These are phyloP conservation scores for Magnaporthiopsis incrustans DNA, from an alignment of 2,329 filamentous ascomycete species.

Conservation along the genomic window DNA sequence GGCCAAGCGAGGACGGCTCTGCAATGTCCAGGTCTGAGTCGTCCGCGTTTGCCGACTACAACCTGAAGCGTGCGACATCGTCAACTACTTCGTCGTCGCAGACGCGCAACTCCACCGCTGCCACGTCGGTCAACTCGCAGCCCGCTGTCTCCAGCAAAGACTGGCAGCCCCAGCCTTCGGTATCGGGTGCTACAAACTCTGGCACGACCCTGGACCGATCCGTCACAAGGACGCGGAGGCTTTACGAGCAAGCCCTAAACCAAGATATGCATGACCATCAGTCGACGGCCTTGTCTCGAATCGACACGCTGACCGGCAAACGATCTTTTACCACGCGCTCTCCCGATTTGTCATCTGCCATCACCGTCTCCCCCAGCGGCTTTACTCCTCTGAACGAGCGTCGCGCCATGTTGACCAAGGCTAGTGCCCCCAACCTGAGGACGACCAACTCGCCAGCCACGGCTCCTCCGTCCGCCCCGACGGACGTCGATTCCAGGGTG, in stretches of 20 bases:
- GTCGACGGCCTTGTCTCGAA: constrained; percentile 63
- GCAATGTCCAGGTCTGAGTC: constrained; percentile 38
- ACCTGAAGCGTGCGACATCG: constrained; percentile 73
- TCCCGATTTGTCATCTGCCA: constrained; percentile 35
- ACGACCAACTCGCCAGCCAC: constrained; percentile 41
- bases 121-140: constrained; percentile 81
- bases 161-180: constrained; percentile 31
- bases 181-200: constrained; percentile 28
- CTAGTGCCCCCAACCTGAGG: constrained; percentile 62
- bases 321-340: constrained; percentile 43
- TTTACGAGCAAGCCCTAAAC: constrained; percentile 77
- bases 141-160: constrained; percentile 42
- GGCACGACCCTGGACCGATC: constrained; percentile 50
- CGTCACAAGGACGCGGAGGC: constrained; percentile 60
- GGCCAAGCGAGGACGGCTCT: constrained; percentile 25
- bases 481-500: constrained; percentile 23
- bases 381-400: constrained; percentile 26
- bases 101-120: constrained; percentile 73
- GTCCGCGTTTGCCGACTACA: constrained; percentile 54
- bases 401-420: constrained; percentile 40
- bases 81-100: constrained; percentile 72
- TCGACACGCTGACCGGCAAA: constrained; percentile 69
- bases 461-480: constrained; percentile 27
- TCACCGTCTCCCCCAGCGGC: constrained; percentile 34
- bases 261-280: constrained; percentile 78